Percentiles rank a stretch among this genome's conserved stretches.
Conservation (phyloP, 768 basidiomycete genomes). For the Phaeolepiota aurea region DNA sequence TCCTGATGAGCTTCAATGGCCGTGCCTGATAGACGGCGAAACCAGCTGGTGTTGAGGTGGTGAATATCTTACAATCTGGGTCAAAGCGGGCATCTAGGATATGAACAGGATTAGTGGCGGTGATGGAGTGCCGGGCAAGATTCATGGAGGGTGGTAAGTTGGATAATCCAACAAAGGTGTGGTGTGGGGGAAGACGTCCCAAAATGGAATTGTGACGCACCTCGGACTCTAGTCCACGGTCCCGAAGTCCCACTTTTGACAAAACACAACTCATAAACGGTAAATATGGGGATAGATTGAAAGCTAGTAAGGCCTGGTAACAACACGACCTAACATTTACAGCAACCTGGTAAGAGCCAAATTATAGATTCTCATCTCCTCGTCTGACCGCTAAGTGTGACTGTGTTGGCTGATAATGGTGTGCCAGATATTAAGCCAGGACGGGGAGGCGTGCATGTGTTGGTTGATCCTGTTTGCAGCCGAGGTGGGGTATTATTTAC, state of each 20-base stretch:
- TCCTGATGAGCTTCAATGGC: constrained; percentile 71
- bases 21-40: constrained; percentile 77
- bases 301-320: too few relatives aligned
- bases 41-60: constrained; percentile 68
- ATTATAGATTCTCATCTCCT: not conserved
- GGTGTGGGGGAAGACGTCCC: too few relatives aligned
- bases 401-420: not conserved
- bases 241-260: not conserved
- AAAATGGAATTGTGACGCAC: too few relatives aligned
- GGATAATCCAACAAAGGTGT: too few relatives aligned
- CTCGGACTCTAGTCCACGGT: not conserved
- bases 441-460: not conserved
- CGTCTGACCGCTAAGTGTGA: not conserved
- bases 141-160: constrained; percentile 66
- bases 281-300: too few relatives aligned
- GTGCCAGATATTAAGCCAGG: not conserved
- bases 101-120: constrained; percentile 64
- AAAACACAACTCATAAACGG: too few relatives aligned
- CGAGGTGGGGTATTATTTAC: constrained; percentile 14
- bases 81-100: constrained; percentile 77
- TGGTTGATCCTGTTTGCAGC: not conserved
- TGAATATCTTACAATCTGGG: constrained; percentile 74
- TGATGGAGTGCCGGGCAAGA: constrained; percentile 78
- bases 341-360: too few relatives aligned
- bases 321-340: too few relatives aligned